Percentiles rank a stretch among this genome's conserved stretches.
Conservation (phyloP, 78 protist species). For the Cavenderia fasciculata region DNA sequence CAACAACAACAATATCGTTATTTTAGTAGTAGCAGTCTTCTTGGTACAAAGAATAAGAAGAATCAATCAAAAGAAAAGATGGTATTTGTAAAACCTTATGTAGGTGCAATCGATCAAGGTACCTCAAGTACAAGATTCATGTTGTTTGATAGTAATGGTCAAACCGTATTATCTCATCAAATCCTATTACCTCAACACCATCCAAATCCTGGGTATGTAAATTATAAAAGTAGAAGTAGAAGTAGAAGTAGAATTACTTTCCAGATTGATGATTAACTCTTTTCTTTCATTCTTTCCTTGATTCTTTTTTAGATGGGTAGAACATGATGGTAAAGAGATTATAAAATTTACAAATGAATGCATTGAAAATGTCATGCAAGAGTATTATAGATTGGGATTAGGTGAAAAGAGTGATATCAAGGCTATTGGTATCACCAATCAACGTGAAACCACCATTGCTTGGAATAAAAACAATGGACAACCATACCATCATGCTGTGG, state of each 20-base stretch:
- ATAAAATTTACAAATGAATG: conserved; percentile 48
- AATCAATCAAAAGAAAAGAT: too few relatives aligned
- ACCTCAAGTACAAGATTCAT: conserved; percentile 94
- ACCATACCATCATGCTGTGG: conserved; percentile 94
- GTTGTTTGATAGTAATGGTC: conserved; percentile 75
- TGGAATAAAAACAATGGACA: conserved; percentile 95
- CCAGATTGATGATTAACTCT: neutral
- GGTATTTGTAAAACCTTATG: conserved; percentile 35
- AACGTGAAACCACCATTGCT: conserved; percentile 95
- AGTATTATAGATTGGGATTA: neutral
- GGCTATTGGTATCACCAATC: conserved; percentile 97
- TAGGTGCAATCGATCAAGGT: conserved; percentile 95
- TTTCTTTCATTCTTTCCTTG: neutral
- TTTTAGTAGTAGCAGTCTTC: too few relatives aligned
- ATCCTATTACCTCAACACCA: conserved; percentile 46
- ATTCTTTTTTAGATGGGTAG: conserved; percentile 93
- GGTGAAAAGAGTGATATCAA: conserved; percentile 33
- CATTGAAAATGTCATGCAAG: conserved; percentile 40
- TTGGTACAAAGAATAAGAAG: too few relatives aligned
- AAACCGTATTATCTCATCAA: conserved; percentile 51
- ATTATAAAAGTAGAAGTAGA: neutral
- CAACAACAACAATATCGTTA: too few relatives aligned
- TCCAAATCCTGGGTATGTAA: conserved; percentile 86
- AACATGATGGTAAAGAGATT: conserved; percentile 92
- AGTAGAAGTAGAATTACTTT: neutral